Evolutionary conservation across 352 stramenopile species (phyloP).

Genomic region (Globisporangium yorkense): DNA sequence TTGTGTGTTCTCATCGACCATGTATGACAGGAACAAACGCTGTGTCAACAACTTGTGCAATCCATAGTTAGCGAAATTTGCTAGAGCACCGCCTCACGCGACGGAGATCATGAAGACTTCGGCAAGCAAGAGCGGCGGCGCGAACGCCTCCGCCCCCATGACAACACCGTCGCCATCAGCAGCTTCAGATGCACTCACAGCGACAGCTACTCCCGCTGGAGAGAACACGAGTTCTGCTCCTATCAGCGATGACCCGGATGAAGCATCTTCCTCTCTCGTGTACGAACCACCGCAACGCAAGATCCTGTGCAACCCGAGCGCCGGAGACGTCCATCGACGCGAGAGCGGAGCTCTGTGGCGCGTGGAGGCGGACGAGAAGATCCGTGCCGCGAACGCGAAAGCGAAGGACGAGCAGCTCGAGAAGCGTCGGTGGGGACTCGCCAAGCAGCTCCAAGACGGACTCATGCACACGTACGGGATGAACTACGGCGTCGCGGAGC

Average conservation of each 20-base stretch:
- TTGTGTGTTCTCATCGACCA: neutral
- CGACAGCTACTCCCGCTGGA: neutral
- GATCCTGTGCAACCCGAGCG: conserved; percentile 52
- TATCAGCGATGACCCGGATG: neutral
- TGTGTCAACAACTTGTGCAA: too few relatives aligned
- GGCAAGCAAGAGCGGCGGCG: neutral
- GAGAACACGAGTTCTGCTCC: neutral
- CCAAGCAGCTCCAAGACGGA: conserved; percentile 68
- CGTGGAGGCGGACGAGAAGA: conserved; percentile 28
- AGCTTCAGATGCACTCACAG: neutral
- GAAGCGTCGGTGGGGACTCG: conserved; percentile 64
- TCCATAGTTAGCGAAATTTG: too few relatives aligned
- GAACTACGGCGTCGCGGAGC: conserved; percentile 65
- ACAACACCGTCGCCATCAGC: neutral
- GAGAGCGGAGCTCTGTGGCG: conserved; percentile 53
- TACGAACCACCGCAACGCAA: conserved; percentile 19
- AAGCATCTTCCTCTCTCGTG: neutral
- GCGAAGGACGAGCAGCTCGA: conserved; percentile 55
- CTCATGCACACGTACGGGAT: conserved; percentile 64
- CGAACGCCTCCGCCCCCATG: neutral
- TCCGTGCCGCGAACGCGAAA: conserved; percentile 32
- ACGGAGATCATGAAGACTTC: conserved; percentile 4
- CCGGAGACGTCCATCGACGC: conserved; percentile 55
- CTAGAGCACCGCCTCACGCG: too few relatives aligned
- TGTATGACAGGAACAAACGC: too few relatives aligned